These are phyloP conservation scores for Colletotrichum tropicicola DNA, from an alignment of 2,329 filamentous ascomycete genomes.

Conservation along the genomic window DNA sequence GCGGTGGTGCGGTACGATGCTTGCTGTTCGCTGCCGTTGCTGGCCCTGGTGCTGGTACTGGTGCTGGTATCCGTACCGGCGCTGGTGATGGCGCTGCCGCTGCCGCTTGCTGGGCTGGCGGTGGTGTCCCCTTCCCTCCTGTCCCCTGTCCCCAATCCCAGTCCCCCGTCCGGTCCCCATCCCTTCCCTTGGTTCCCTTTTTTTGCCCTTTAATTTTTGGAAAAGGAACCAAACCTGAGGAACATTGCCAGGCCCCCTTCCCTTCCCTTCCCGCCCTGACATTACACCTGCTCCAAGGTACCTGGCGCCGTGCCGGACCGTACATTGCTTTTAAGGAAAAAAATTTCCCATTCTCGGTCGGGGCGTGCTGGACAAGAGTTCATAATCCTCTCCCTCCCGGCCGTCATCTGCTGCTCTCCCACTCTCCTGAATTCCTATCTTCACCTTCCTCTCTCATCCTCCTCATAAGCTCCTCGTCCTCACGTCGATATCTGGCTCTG, in stretches of 20 bases:
- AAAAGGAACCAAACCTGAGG: conserved; percentile 31
- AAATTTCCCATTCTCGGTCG: conserved; percentile 30
- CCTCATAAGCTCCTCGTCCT: background rate
- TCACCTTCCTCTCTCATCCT: conserved; percentile 10
- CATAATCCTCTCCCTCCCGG: conserved; percentile 29
- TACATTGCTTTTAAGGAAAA: conserved; percentile 24
- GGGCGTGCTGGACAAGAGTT: conserved; percentile 27
- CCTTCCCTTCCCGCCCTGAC: conserved; percentile 28
- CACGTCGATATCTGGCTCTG: conserved; percentile 4
- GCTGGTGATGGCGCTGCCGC: conserved; percentile 4
- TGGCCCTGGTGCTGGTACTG: background rate
- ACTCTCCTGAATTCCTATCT: conserved; percentile 15
- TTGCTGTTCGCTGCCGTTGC: background rate
- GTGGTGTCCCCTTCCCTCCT: background rate
- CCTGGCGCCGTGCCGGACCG: too few species aligned
- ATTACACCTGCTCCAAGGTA: conserved; percentile 15
- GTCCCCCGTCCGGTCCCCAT: conserved; percentile 2
- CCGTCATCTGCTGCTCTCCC: conserved; percentile 2
- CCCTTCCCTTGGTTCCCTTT: conserved; percentile 23
- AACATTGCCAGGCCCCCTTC: conserved; percentile 28
- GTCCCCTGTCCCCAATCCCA: background rate
- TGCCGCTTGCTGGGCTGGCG: background rate
- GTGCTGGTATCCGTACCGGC: background rate
- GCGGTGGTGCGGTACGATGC: background rate
- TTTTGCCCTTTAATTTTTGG: conserved; percentile 28